Evolutionary conservation across 192 early-diverging fungal species (phyloP).

Genomic region (Coemansia erecta): DNA sequence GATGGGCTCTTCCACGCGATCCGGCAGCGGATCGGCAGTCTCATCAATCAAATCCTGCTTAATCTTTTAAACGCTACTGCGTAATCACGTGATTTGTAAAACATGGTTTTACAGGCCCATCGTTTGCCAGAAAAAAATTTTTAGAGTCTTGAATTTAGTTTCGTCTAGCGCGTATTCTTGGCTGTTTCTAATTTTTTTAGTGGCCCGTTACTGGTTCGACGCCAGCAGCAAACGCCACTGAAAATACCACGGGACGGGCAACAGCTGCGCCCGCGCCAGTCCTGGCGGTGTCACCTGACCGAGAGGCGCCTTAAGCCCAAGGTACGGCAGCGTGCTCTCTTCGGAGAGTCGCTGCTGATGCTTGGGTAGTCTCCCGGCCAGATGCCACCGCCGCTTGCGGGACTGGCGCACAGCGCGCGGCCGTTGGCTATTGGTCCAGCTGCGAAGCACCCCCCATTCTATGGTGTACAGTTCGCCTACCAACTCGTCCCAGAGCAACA

Average conservation of each 20-base stretch:
- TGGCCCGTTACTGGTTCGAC: background rate
- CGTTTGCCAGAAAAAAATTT: too few relatives aligned
- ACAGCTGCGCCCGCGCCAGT: too few relatives aligned
- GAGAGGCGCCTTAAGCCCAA: background rate
- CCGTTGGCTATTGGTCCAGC: conserved; percentile 28
- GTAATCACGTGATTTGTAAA: too few relatives aligned
- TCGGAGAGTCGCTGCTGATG: background rate
- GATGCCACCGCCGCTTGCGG: background rate
- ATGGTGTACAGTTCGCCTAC: conserved; percentile 43
- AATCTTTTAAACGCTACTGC: too few relatives aligned
- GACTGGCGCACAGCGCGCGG: background rate
- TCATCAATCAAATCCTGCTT: too few relatives aligned
- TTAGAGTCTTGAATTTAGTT: too few relatives aligned
- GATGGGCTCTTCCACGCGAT: too few relatives aligned
- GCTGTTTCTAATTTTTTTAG: conserved; percentile 1
- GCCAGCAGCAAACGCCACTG: too few relatives aligned
- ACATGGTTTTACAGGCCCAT: too few relatives aligned
- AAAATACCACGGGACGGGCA: too few relatives aligned
- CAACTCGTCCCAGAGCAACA: conserved; percentile 48
- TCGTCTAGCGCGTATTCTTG: background rate
- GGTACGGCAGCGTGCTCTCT: background rate
- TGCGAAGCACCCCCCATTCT: conserved; percentile 14
- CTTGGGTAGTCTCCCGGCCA: background rate
- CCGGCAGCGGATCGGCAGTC: too few relatives aligned
- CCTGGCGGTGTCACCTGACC: too few relatives aligned